A percentile compares a stretch with the other conserved stretches of the same genome.
phyloP scores from a whole-genome alignment of 139 green algal genomes.

The Raphidocelis subcapitata region DNA sequence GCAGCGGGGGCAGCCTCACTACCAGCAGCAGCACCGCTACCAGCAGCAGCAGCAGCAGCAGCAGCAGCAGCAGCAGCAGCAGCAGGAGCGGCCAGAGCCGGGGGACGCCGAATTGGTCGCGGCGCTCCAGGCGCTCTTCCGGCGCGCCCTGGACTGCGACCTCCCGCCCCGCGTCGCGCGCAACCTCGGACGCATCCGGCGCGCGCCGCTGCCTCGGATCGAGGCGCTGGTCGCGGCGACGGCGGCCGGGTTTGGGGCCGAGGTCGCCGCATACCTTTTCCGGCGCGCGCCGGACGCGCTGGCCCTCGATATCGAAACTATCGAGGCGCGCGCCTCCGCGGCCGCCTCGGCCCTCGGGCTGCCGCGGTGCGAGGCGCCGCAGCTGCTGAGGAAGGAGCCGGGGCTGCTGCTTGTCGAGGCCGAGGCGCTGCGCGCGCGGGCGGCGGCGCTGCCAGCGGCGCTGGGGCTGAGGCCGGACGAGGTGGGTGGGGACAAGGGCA shows the following conservation, averaged over 20 bases:
- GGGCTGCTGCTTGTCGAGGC: neutral
- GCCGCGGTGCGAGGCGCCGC: neutral
- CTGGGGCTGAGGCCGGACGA: slow-evolving; percentile 29
- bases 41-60: neutral
- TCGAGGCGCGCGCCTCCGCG: neutral
- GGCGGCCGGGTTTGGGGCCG: too few species aligned
- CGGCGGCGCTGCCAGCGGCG: neutral
- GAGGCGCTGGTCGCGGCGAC: neutral
- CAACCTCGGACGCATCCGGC: neutral
- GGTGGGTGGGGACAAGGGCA: neutral
- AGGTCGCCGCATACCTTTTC: too few species aligned
- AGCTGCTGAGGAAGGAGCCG: neutral
- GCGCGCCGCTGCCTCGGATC: neutral
- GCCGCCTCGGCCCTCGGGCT: neutral
- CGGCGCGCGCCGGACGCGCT: neutral
- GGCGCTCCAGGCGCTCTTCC: slow-evolving; percentile 44
- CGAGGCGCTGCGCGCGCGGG: neutral
- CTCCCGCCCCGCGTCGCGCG: slow-evolving; percentile 23
- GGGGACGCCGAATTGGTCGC: slow-evolving; percentile 1
- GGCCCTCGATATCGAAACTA: neutral
- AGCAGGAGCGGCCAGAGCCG: slow-evolving; percentile 2
- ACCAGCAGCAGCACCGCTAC: neutral
- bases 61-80: neutral
- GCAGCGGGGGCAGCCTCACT: neutral
- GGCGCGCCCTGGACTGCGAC: slow-evolving; percentile 42